Evolutionary conservation across 2,329 filamentous ascomycete genomes (phyloP).

Genomic region (Fusarium pseudoanthophilum): DNA sequence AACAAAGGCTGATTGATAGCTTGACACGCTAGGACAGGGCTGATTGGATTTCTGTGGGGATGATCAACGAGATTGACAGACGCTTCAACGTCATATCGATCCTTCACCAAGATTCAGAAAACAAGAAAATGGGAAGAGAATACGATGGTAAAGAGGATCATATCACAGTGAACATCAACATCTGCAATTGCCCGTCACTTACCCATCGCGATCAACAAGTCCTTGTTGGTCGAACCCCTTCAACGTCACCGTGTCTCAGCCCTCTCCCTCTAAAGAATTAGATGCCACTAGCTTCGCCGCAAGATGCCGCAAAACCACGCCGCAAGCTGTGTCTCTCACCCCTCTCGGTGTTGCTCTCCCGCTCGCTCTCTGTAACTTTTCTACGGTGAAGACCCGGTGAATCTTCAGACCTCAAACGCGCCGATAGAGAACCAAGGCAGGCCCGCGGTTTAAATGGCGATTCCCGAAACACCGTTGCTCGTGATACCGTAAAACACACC

Average conservation of each 20-base stretch:
- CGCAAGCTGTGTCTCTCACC: neutral
- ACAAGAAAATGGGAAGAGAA: neutral
- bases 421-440: neutral
- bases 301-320: conserved; percentile 8
- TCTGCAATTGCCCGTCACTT: neutral
- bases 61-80: neutral
- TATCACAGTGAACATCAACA: neutral
- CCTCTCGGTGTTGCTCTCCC: conserved; percentile 16
- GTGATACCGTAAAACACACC: conserved; percentile 29
- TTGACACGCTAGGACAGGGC: conserved; percentile 13
- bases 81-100: conserved; percentile 1
- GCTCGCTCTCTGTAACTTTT: neutral
- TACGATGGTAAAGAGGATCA: neutral
- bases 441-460: conserved; percentile 23
- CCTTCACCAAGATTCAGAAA: conserved; percentile 2
- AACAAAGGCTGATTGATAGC: neutral
- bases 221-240: neutral
- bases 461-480: conserved; percentile 10
- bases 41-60: neutral
- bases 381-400: conserved; percentile 4
- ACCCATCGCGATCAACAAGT: neutral
- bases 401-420: neutral
- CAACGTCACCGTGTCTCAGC: neutral
- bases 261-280: neutral
- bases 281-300: conserved; percentile 1